Percentiles rank a stretch among this genome's conserved stretches.
Evolutionary conservation across 768 basidiomycete genomes (phyloP).

Genomic region (Hypholoma fasciculare): DNA sequence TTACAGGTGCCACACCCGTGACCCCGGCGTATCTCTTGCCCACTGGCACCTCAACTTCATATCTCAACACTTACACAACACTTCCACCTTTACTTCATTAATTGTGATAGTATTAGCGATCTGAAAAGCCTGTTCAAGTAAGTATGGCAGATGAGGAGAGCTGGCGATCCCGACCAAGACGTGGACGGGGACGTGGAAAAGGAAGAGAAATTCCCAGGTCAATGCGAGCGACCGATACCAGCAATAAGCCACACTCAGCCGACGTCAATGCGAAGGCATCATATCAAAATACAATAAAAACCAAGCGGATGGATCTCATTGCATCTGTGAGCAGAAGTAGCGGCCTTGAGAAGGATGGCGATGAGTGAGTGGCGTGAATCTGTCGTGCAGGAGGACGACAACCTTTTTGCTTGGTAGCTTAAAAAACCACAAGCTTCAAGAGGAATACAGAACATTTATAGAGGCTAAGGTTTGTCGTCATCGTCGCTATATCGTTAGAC

Average conservation of each 20-base stretch:
- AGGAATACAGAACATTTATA: slow-evolving; percentile 67
- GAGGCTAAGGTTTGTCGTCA: slow-evolving; percentile 55
- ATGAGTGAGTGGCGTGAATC: slow-evolving; percentile 54
- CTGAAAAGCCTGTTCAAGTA: background rate
- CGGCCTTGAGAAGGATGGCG: slow-evolving; percentile 72
- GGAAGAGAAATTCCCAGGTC: background rate
- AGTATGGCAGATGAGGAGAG: background rate
- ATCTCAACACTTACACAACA: no score
- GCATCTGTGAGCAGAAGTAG: slow-evolving; percentile 78
- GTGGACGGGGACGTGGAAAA: background rate
- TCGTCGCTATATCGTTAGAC: background rate
- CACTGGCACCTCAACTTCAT: no score
- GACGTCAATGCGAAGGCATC: no score
- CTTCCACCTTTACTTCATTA: no score
- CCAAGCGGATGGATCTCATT: slow-evolving; percentile 50
- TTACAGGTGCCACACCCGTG: no score
- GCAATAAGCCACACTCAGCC: no score
- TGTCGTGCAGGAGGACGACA: background rate
- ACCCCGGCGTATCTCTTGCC: no score
- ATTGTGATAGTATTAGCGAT: background rate
- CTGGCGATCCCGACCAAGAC: background rate
- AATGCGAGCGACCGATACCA: no score
- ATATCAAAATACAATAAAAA: no score
- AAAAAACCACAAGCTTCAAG: slow-evolving; percentile 58
- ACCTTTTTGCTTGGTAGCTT: slow-evolving; percentile 42